Percentiles rank a stretch among this genome's conserved stretches.
phyloP scores from a whole-genome alignment of 2,329 filamentous ascomycete species.

The Colletotrichum tofieldiae region DNA sequence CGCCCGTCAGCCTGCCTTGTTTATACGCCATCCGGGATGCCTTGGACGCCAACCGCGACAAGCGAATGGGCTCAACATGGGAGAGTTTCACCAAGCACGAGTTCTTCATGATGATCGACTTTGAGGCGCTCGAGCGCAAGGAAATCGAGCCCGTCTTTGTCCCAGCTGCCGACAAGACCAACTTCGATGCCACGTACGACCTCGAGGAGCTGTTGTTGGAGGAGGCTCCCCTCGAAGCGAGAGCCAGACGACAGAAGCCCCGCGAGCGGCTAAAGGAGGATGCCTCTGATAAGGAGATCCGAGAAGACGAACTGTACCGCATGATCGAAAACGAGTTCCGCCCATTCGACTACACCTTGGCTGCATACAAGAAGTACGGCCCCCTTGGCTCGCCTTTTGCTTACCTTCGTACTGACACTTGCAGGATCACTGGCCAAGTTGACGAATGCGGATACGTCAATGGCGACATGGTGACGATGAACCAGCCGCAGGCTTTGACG shows the following conservation, averaged over 20 bases:
- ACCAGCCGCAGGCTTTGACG: constrained; percentile 63
- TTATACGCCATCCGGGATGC: constrained; percentile 90
- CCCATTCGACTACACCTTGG: constrained; percentile 93
- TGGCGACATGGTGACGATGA: constrained; percentile 30
- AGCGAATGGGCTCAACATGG: constrained; percentile 89
- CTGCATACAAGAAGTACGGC: constrained; percentile 81
- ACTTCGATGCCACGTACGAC: constrained; percentile 99
- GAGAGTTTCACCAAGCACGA: constrained; percentile 89
- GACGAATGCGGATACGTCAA: constrained; percentile 32
- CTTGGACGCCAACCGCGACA: constrained; percentile 83
- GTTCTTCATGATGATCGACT: constrained; percentile 91
- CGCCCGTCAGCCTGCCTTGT: constrained; percentile 89
- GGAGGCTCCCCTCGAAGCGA: constrained; percentile 93
- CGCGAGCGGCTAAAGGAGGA: constrained; percentile 93
- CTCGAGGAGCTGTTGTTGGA: constrained; percentile 93
- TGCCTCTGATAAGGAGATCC: constrained; percentile 93
- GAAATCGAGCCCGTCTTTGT: constrained; percentile 92
- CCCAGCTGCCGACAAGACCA: constrained; percentile 97
- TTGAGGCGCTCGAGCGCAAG: constrained; percentile 86
- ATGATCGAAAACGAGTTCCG: constrained; percentile 96
- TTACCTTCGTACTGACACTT: constrained; percentile 25
- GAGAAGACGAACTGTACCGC: constrained; percentile 92
- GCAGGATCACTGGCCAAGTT: constrained; percentile 39
- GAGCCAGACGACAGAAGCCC: constrained; percentile 93
- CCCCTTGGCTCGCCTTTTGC: too few relatives aligned